Conservation (phyloP, 78 protist species). For the Tieghemostelium lacteum region DNA sequence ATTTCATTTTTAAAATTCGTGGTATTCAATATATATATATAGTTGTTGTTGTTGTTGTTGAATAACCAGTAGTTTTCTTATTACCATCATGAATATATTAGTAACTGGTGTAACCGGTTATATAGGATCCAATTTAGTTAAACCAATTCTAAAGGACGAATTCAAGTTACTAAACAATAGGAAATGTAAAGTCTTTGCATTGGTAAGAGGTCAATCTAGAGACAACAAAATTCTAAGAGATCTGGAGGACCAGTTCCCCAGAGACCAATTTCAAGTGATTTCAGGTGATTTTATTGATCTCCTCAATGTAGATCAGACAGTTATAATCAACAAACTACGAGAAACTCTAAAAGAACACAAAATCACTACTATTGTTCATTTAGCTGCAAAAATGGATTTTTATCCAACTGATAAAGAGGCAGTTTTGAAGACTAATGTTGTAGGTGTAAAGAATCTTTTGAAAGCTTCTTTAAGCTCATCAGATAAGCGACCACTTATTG, state of each 20-base stretch:
- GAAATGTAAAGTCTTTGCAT: constrained; percentile 39
- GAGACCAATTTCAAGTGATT: background rate
- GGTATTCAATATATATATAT: background rate
- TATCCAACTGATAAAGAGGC: constrained; percentile 12
- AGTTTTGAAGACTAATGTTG: constrained; percentile 37
- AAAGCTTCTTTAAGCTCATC: background rate
- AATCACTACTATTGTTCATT: constrained; percentile 23
- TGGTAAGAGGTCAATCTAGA: constrained; percentile 17
- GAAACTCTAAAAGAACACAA: background rate
- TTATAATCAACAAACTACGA: background rate
- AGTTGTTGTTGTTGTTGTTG: background rate
- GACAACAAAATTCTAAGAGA: background rate
- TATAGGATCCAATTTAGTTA: constrained; percentile 31
- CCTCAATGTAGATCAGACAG: background rate
- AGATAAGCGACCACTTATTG: background rate
- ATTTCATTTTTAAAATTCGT: background rate
- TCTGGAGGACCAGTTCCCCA: background rate
- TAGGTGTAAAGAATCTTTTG: constrained; percentile 52
- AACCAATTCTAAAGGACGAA: constrained; percentile 9
- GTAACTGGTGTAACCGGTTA: constrained; percentile 60
- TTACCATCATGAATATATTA: constrained; percentile 19
- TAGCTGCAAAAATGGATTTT: constrained; percentile 56
- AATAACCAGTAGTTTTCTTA: background rate
- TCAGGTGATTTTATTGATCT: constrained; percentile 46
- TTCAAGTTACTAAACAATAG: background rate